phyloP scores from a whole-genome alignment of 768 basidiomycete genomes.

The Termitomyces sp. region DNA sequence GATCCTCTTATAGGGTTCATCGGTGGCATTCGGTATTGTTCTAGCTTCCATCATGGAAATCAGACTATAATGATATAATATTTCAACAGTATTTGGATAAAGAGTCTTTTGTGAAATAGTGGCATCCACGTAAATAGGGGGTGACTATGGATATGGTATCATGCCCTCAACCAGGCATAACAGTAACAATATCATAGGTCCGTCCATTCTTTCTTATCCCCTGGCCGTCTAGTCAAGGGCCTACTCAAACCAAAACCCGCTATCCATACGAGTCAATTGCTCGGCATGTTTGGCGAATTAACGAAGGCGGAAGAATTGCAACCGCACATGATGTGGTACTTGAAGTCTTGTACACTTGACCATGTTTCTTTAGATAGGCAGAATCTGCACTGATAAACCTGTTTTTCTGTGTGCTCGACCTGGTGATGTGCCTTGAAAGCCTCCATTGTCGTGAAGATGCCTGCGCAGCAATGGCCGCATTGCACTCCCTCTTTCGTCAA shows the following conservation, averaged over 20 bases:
- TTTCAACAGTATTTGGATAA: not conserved
- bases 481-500: not conserved
- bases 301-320: not conserved
- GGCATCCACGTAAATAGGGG: not conserved
- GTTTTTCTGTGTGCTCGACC: not conserved
- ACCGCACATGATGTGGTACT: not conserved
- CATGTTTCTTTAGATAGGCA: not conserved
- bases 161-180: not conserved
- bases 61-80: not conserved
- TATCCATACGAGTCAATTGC: not conserved
- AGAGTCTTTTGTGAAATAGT: not conserved
- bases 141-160: not conserved
- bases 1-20: not conserved
- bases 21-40: not conserved
- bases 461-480: not conserved
- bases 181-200: no score
- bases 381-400: conserved; percentile 1
- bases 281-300: not conserved
- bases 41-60: not conserved
- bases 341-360: not conserved
- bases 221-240: not conserved
- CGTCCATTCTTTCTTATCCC: not conserved
- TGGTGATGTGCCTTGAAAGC: not conserved
- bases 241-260: not conserved
- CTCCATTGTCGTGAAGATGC: not conserved